Evolutionary conservation across 225 moss, liverwort and hornwort species (phyloP).

Genomic region (Pleurozium schreberi): DNA sequence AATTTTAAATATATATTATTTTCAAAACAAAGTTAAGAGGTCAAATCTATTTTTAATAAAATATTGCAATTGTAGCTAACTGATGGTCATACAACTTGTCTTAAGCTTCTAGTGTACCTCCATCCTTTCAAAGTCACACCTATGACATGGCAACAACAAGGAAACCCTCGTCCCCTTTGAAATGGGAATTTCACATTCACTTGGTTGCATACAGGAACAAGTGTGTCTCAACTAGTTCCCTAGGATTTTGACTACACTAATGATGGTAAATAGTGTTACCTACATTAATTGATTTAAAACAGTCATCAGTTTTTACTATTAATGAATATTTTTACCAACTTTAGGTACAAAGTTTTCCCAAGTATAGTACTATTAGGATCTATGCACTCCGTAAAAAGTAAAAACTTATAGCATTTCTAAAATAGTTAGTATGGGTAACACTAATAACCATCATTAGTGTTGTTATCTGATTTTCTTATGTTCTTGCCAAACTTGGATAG

Average conservation of each 20-base stretch:
- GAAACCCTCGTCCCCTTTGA: rapidly evolving
- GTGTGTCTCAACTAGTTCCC: not conserved
- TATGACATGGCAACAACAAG: not conserved
- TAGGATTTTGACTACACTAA: not conserved
- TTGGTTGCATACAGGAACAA: not conserved
- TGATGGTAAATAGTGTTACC: too few species aligned
- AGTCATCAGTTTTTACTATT: too few species aligned
- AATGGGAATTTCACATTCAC: rapidly evolving
- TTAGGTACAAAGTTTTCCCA: too few species aligned
- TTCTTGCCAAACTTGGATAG: not conserved
- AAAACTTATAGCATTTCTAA: too few species aligned
- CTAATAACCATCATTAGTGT: too few species aligned
- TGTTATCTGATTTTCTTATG: too few species aligned
- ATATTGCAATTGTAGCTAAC: not conserved
- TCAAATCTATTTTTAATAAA: not conserved
- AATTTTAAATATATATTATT: not conserved
- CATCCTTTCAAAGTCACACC: not conserved
- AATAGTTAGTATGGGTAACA: too few species aligned
- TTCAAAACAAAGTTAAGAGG: not conserved
- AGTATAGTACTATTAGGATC: too few species aligned
- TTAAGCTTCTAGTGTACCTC: not conserved
- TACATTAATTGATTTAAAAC: too few species aligned
- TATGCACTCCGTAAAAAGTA: too few species aligned
- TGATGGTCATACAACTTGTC: rapidly evolving
- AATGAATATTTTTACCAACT: too few species aligned